Evolutionary conservation across 2,329 filamentous ascomycete species (phyloP), one percentile per base, ranked within the genome.

Genomic region (Alternaria solani): DNA sequence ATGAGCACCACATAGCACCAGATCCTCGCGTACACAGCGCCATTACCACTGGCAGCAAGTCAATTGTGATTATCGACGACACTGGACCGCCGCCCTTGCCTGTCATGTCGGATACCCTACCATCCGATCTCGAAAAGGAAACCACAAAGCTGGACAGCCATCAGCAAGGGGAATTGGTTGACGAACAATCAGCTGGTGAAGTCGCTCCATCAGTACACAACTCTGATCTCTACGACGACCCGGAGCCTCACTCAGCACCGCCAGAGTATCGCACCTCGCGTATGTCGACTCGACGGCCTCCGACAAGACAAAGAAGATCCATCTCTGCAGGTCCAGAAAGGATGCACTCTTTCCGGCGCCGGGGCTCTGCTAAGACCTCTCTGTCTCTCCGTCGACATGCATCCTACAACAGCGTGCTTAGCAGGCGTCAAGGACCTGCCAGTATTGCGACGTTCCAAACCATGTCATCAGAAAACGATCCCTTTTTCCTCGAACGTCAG

Each of bases 31-130:
- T 79, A 36, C 72, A 81, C 53, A 88, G 85, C 64, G 82, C 82
- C 57, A 86, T 94, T 44, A 95, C 93, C 0, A 84, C 85, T 11
- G 91, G 92, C n/a, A 96, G 92, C 82, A 90, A 94, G 73, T 96
- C 93, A 0, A 96, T 97, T 66, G 85, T 97, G 56, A 96, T 97
- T 71, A 88, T 96, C 36, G 92, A 96, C 68, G 86, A 86, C 64
- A 87, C 86, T 59, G 88, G 87, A 6, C 57, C 73, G 32, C 90
- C 89, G 0, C 79, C 81, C 5, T 80, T 86, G 8, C 75, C 84
- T n/a, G 66, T 80, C 9, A 86, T 88, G 84, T 82, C 84, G 8
- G 85, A 83, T 8, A 81, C 81, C 34, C 71, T 85, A n/a, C 66
- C 72, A 9, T 44, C 58, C 5, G 63, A 65, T 18, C 23, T 62